A percentile compares a stretch with the other conserved stretches of the same genome.
Evolutionary conservation across 306 rosid species (phyloP).

Genomic region (Luffa acutangula): DNA sequence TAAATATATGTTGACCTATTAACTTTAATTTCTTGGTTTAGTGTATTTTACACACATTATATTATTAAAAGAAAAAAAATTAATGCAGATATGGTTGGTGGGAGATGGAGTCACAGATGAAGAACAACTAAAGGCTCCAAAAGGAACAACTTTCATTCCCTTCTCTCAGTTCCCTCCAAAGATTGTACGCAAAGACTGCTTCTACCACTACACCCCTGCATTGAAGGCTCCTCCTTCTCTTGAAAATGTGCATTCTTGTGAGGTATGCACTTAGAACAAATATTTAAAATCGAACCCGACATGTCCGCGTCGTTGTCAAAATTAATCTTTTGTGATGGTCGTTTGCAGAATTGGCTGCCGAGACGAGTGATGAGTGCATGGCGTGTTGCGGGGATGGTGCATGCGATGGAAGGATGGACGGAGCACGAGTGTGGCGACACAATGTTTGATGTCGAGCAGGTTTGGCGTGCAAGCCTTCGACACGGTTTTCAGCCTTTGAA

Average conservation of each 20-base stretch:
- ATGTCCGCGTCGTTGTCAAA: not conserved
- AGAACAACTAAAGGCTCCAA: conserved; percentile 58
- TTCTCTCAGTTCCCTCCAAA: conserved; percentile 64
- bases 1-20: too few species aligned
- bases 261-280: conserved; percentile 26
- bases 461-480: conserved; percentile 53
- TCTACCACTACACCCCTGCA: conserved; percentile 60
- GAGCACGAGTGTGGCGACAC: conserved; percentile 44
- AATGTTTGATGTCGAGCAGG: conserved; percentile 31
- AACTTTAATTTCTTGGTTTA: too few species aligned
- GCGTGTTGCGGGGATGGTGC: conserved; percentile 63
- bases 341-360: conserved; percentile 49
- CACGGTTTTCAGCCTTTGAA: conserved; percentile 59
- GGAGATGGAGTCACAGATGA: conserved; percentile 39
- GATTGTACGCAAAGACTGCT: conserved; percentile 53
- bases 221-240: conserved; percentile 45
- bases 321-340: not conserved
- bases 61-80: too few species aligned
- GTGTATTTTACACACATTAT: too few species aligned
- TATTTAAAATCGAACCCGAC: too few species aligned
- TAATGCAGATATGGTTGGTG: conserved; percentile 52
- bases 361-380: conserved; percentile 80
- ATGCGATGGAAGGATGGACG: conserved; percentile 58
- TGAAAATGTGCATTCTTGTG: conserved; percentile 59
- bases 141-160: conserved; percentile 65